Evolutionary conservation across 2,329 filamentous ascomycete species (phyloP).

Genomic region (Diaporthe sp.): DNA sequence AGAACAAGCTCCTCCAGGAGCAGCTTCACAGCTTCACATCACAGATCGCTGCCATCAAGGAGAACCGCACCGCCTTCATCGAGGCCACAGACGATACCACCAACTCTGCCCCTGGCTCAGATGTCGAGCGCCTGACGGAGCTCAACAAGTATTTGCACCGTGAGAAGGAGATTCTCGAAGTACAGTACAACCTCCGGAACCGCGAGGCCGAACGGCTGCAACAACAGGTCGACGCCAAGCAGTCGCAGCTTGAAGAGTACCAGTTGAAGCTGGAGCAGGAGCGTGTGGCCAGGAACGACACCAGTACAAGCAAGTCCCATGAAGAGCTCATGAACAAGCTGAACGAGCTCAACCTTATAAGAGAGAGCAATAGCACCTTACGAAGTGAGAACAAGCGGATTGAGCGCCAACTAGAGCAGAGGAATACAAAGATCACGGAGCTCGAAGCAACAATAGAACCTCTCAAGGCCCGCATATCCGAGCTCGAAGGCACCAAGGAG

Average conservation of each 20-base stretch:
- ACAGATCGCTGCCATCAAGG: constrained; percentile 85
- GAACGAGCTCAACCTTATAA: constrained; percentile 94
- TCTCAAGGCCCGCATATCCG: constrained; percentile 81
- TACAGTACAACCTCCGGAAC: constrained; percentile 91
- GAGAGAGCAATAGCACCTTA: constrained; percentile 92
- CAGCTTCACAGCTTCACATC: constrained; percentile 86
- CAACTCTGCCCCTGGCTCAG: constrained; percentile 66
- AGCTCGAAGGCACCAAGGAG: constrained; percentile 84
- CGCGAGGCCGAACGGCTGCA: constrained; percentile 91
- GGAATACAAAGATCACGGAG: constrained; percentile 79
- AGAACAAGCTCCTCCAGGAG: constrained; percentile 91
- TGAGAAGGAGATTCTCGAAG: constrained; percentile 97
- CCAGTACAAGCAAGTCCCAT: constrained; percentile 80
- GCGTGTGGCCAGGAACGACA: constrained; percentile 80
- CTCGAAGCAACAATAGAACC: constrained; percentile 83
- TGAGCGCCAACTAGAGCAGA: constrained; percentile 81
- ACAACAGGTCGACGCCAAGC: constrained; percentile 89
- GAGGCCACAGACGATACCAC: constrained; percentile 66
- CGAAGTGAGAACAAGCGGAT: constrained; percentile 87
- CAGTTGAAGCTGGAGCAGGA: constrained; percentile 93
- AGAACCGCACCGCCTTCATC: constrained; percentile 72
- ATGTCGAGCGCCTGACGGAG: constrained; percentile 84
- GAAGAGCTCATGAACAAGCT: constrained; percentile 94
- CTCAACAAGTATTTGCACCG: constrained; percentile 91
- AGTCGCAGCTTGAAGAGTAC: constrained; percentile 89